These are phyloP conservation scores for Anacardium occidentale DNA, from an alignment of 345 rosid genomes.

Conservation along the genomic window DNA sequence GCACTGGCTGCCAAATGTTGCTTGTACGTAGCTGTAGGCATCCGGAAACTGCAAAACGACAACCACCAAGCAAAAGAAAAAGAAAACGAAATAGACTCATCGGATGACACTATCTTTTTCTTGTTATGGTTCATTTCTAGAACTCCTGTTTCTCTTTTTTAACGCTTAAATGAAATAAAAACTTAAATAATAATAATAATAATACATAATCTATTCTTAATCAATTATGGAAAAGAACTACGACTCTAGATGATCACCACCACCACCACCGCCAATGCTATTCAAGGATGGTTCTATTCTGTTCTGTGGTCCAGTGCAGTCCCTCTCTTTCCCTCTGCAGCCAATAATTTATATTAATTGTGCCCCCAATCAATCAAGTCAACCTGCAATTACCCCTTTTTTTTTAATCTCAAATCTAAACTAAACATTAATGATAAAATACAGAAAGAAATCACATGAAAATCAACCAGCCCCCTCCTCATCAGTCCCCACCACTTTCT, in stretches of 20 bases:
- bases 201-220: no score
- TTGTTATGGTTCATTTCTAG: background rate
- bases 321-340: background rate
- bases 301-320: background rate
- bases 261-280: no score
- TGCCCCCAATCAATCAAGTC: background rate
- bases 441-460: background rate
- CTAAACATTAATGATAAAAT: background rate
- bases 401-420: slow-evolving; percentile 3
- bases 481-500: background rate
- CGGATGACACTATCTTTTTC: no score
- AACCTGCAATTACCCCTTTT: slow-evolving; percentile 8
- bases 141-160: no score
- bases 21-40: background rate
- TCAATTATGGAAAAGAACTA: no score
- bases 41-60: slow-evolving; percentile 18
- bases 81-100: no score
- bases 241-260: no score
- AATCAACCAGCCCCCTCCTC: no score
- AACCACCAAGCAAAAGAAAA: no score
- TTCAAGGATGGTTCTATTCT: background rate
- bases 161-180: no score
- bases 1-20: slow-evolving; percentile 4
- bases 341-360: no score
- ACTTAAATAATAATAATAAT: no score